Base-by-base conservation (phyloP, 345 rosid genomes). In the Moricandia arvensis region DNA sequence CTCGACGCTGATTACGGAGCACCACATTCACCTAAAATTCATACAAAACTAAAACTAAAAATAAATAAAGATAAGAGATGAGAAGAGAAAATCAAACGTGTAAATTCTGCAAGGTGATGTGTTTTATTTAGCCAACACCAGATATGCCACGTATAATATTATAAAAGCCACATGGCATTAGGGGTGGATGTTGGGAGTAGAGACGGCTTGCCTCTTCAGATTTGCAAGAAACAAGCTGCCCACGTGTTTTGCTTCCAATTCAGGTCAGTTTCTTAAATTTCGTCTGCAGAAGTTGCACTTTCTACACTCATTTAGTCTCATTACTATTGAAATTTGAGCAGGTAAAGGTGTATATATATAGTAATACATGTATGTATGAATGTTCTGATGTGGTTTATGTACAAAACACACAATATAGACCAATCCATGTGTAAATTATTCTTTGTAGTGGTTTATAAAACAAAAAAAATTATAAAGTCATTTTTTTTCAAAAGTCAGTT, bases 151-250 rank as follows among this genome's bases (percentile, higher is more conserved):
- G 70, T 70, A 45, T 45, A 45, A 1, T 27, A 1, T 0, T 51
- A 3, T 7, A 6, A 24, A 24, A 37, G 35, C 65, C 29, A 69
- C 80, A 75, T 76, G 80, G 75, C 70, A 70, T 37, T 7, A 43
- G 7, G 24, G 41, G 60, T 70, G 80, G 53, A 55, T 53, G 57
- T 26, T 4, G 21, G 18, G 65, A 75, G 57, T 4, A 26, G 72
- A 26, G 71, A 30, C 17, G 66, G 4, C 65, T 69, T 51, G 75
- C 27, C 75, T 69, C 59, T 69, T 63, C 17, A 13, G 34, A 16
- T 29, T 51, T 49, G 59, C 5, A 27, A 37, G 65, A 55, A 55
- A 2, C 59, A 41, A 26, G 4, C 3, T 31, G 37, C 8, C 59
- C 38, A 69, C 53, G 80, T 76, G 38, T 70, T 63, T 0, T 0